phyloP scores from a whole-genome alignment of 2,329 filamentous ascomycete genomes.

The Hymenoscyphus fraxineus region DNA sequence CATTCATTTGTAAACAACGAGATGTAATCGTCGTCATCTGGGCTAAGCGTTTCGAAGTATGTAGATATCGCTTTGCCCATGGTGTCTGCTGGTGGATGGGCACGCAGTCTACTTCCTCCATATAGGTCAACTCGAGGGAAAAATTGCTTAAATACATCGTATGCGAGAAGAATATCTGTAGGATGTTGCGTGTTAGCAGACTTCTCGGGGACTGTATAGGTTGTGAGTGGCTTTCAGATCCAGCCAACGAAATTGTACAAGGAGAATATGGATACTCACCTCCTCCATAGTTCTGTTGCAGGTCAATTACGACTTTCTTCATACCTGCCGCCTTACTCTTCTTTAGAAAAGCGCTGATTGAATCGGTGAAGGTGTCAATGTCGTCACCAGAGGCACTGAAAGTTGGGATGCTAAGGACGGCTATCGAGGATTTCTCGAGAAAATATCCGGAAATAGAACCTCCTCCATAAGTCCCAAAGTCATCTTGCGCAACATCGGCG shows the following conservation, averaged over 20 bases:
- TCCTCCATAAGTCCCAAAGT: constrained; percentile 22
- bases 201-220: too few species aligned
- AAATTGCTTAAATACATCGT: constrained; percentile 45
- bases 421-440: constrained; percentile 26
- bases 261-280: neutral
- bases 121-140: constrained; percentile 32
- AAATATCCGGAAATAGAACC: constrained; percentile 29
- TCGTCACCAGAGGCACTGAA: constrained; percentile 34
- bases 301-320: constrained; percentile 58
- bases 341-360: constrained; percentile 41
- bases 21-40: constrained; percentile 18
- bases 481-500: constrained; percentile 21
- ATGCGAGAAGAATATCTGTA: constrained; percentile 51
- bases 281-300: constrained; percentile 59
- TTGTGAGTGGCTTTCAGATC: too few species aligned
- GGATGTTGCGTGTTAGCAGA: too few species aligned
- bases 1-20: constrained; percentile 23
- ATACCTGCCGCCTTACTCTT: constrained; percentile 44
- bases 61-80: constrained; percentile 23
- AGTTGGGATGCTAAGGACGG: constrained; percentile 40
- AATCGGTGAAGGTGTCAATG: constrained; percentile 32
- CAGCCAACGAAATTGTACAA: too few species aligned
- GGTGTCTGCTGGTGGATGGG: constrained; percentile 21
- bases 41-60: constrained; percentile 22
- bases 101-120: constrained; percentile 25